These are phyloP conservation scores for Jacaranda copaia DNA, from an alignment of 257 asterid species.

Conservation along the genomic window DNA sequence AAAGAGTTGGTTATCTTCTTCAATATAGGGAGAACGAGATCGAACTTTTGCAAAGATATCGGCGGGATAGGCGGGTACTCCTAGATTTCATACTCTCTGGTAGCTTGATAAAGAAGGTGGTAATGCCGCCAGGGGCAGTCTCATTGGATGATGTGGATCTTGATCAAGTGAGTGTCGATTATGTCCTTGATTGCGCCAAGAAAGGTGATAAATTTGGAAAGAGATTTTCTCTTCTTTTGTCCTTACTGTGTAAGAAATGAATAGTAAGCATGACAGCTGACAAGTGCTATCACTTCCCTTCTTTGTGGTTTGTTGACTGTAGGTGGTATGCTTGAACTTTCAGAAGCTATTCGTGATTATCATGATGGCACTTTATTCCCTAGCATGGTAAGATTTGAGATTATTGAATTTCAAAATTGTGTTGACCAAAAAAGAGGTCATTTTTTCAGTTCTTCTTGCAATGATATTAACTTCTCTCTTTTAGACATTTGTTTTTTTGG, in stretches of 20 bases:
- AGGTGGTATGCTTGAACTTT: conserved; percentile 92
- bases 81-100: conserved; percentile 86
- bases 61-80: conserved; percentile 87
- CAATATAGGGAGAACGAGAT: conserved; percentile 72
- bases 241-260: conserved; percentile 13
- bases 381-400: conserved; percentile 66
- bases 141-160: conserved; percentile 97
- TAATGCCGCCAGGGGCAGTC: conserved; percentile 98
- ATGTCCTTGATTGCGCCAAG: conserved; percentile 85
- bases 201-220: conserved; percentile 62
- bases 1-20: conserved; percentile 28
- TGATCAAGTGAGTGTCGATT: conserved; percentile 95
- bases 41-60: conserved; percentile 83
- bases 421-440: neutral
- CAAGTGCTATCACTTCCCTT: conserved; percentile 27
- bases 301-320: conserved; percentile 35
- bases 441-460: neutral
- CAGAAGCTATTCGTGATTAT: conserved; percentile 94
- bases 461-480: neutral
- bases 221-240: conserved; percentile 6
- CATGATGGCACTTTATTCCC: conserved; percentile 87
- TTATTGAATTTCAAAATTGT: conserved; percentile 29
- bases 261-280: conserved; percentile 17
- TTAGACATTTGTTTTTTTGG: neutral
- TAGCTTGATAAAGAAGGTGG: conserved; percentile 87